These are phyloP conservation scores for Pholiota conissans DNA, from an alignment of 768 basidiomycete genomes.

Conservation along the genomic window DNA sequence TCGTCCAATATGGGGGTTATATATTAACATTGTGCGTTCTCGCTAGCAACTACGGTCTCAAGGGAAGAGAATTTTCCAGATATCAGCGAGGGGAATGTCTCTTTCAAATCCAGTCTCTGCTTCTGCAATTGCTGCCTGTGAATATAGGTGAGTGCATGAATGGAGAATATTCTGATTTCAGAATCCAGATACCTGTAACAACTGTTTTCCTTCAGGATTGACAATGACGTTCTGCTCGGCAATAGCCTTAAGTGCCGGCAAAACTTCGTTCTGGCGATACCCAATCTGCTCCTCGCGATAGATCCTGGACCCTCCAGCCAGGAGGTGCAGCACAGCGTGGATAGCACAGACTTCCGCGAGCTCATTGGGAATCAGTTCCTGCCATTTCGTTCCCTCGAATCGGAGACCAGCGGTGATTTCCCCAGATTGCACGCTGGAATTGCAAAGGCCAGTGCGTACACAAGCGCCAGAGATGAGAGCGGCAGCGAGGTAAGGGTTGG, in stretches of 20 bases:
- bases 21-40: too few species aligned
- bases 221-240: constrained; percentile 1
- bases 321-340: not conserved
- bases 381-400: not conserved
- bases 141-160: not conserved
- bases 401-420: not conserved
- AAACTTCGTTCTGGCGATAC: not conserved
- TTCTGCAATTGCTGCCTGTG: not conserved
- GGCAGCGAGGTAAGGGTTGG: not conserved
- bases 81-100: not conserved
- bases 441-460: constrained; percentile 4
- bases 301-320: not conserved
- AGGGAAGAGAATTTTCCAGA: not conserved
- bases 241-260: not conserved
- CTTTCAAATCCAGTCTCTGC: not conserved
- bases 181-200: not conserved
- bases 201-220: not conserved
- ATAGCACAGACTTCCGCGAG: not conserved
- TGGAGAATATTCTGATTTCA: not conserved
- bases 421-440: not conserved
- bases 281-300: constrained; percentile 1
- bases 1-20: too few species aligned
- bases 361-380: not conserved
- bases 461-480: constrained; percentile 5
- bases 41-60: too few species aligned